Percentiles rank a stretch among this genome's conserved stretches.
phyloP scores from a whole-genome alignment of 2,329 filamentous ascomycete species.

The Parastagonospora avenae region DNA sequence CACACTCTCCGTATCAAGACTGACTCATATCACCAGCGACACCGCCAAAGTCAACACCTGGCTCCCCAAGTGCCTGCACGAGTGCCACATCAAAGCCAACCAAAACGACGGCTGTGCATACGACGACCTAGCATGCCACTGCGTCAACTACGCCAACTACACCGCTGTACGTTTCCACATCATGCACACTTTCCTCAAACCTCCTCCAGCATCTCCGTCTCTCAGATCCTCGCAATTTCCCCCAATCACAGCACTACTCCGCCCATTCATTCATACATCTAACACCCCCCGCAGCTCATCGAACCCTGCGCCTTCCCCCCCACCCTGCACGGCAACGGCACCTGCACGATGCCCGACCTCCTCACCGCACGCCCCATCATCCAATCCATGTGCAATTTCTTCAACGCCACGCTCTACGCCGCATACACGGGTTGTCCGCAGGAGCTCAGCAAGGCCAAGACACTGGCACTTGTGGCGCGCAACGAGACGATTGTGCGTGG shows the following conservation, averaged over 20 bases:
- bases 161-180: conserved; percentile 19
- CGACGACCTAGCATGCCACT: conserved; percentile 31
- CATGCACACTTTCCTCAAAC: too few relatives aligned
- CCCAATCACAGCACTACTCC: too few relatives aligned
- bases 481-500: conserved; percentile 10
- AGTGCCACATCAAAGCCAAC: conserved; percentile 26
- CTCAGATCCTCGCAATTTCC: background rate
- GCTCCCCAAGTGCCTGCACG: conserved; percentile 17
- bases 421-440: conserved; percentile 18
- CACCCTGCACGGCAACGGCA: conserved; percentile 10
- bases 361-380: conserved; percentile 22
- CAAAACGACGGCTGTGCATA: conserved; percentile 23
- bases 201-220: too few relatives aligned
- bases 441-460: conserved; percentile 22
- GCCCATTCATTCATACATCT: too few relatives aligned
- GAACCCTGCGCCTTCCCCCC: conserved; percentile 25
- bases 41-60: conserved; percentile 15
- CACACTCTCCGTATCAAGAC: background rate
- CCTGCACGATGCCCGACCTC: conserved; percentile 17
- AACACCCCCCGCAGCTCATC: conserved; percentile 11
- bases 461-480: conserved; percentile 15
- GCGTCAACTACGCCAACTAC: conserved; percentile 25
- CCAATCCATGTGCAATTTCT: conserved; percentile 29
- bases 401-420: conserved; percentile 29
- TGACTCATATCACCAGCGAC: conserved; percentile 4